phyloP scores from a whole-genome alignment of 2,329 filamentous ascomycete species.

The Cladosporium sp. region DNA sequence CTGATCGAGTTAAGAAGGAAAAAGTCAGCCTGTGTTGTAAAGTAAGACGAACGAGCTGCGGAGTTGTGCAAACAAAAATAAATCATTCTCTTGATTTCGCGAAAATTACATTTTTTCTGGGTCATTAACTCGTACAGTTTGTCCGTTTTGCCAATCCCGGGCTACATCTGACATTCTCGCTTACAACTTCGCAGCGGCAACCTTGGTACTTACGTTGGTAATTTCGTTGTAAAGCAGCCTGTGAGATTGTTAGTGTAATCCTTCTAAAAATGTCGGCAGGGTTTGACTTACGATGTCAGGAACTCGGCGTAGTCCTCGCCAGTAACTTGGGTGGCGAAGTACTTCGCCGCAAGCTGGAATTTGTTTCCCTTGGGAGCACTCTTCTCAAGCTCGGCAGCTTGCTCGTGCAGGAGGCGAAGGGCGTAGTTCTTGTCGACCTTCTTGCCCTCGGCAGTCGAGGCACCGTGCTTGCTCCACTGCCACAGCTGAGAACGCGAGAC shows the following conservation, averaged over 20 bases:
- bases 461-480: slow-evolving; percentile 83
- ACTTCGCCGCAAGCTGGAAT: slow-evolving; percentile 84
- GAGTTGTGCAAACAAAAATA: neutral
- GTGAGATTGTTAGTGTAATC: slow-evolving; percentile 29
- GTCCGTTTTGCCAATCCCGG: slow-evolving; percentile 5
- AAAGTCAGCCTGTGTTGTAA: slow-evolving; percentile 10
- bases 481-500: slow-evolving; percentile 92
- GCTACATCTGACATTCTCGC: neutral
- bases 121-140: slow-evolving; percentile 17
- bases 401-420: slow-evolving; percentile 82
- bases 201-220: slow-evolving; percentile 68
- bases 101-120: slow-evolving; percentile 2
- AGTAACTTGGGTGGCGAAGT: slow-evolving; percentile 90
- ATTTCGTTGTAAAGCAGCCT: slow-evolving; percentile 88
- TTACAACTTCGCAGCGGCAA: slow-evolving; percentile 53
- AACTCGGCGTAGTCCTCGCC: slow-evolving; percentile 98
- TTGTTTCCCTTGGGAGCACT: slow-evolving; percentile 88
- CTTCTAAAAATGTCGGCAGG: slow-evolving; percentile 25
- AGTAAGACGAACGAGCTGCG: neutral
- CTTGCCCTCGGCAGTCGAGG: slow-evolving; percentile 83
- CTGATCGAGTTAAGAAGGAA: slow-evolving; percentile 4
- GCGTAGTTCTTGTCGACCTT: slow-evolving; percentile 91
- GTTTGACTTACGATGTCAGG: slow-evolving; percentile 70
- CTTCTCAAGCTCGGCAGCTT: slow-evolving; percentile 71
- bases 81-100: neutral